Conservation (phyloP, 352 stramenopile genomes). For the Globisporangium takayamanum region DNA sequence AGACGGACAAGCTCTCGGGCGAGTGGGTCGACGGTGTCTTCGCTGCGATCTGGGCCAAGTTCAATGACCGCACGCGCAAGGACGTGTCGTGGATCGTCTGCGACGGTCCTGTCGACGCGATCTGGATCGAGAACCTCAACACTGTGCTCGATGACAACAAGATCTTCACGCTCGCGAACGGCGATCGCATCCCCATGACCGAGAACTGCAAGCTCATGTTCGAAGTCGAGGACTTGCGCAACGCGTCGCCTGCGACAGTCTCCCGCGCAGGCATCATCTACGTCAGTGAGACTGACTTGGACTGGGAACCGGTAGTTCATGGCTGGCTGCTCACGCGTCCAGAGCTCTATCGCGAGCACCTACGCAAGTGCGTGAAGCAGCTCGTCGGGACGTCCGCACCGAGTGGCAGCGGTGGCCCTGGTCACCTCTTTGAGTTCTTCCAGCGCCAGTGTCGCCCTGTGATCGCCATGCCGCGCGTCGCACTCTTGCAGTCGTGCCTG, state of each 20-base stretch:
- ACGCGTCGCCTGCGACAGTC: constrained; percentile 90
- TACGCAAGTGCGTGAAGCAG: constrained; percentile 35
- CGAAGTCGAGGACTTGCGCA: constrained; percentile 90
- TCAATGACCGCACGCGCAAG: constrained; percentile 76
- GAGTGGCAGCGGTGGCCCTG: not conserved
- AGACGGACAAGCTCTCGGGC: constrained; percentile 68
- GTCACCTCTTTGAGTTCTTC: constrained; percentile 16
- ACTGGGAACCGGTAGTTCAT: constrained; percentile 66
- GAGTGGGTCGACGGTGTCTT: constrained; percentile 80
- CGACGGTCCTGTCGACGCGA: constrained; percentile 89
- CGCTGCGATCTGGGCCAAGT: constrained; percentile 82
- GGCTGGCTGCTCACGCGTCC: constrained; percentile 49
- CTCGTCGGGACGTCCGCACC: constrained; percentile 29
- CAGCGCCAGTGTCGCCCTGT: constrained; percentile 45
- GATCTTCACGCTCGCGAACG: constrained; percentile 90
- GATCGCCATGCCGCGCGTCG: constrained; percentile 61
- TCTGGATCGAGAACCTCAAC: constrained; percentile 96
- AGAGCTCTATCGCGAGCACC: constrained; percentile 38
- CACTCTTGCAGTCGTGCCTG: constrained; percentile 71
- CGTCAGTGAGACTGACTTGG: constrained; percentile 74
- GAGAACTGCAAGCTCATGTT: constrained; percentile 89
- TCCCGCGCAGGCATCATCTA: constrained; percentile 90
- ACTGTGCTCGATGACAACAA: constrained; percentile 94
- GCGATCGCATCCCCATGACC: constrained; percentile 89
- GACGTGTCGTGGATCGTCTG: constrained; percentile 91